Percentiles rank a stretch among this genome's conserved stretches.
These are phyloP conservation scores for Ascocoryne sarcoides DNA, from an alignment of 2,329 filamentous ascomycete genomes.

Conservation along the genomic window DNA sequence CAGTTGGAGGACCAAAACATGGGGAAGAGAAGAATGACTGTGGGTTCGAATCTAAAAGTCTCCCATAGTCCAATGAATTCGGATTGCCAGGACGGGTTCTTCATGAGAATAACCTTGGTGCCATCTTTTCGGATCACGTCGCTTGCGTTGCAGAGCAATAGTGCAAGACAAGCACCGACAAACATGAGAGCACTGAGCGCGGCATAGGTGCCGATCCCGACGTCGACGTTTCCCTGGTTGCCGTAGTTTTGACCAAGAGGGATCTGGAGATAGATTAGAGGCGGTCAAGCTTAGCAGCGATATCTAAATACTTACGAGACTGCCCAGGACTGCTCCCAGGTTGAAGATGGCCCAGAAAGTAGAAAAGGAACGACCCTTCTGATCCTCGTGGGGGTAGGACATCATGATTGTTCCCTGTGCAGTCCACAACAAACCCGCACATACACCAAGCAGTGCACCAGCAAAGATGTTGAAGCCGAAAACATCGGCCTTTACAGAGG, in stretches of 20 bases:
- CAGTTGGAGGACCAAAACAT: constrained; percentile 76
- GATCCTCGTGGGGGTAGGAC: constrained; percentile 71
- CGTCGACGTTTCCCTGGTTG: constrained; percentile 38
- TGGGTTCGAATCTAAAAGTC: constrained; percentile 61
- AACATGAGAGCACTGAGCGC: constrained; percentile 81
- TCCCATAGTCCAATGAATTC: constrained; percentile 71
- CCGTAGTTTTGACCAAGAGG: constrained; percentile 67
- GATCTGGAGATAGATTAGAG: constrained; percentile 37
- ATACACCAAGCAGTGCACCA: constrained; percentile 67
- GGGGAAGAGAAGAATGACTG: constrained; percentile 68
- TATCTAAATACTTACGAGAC: constrained; percentile 37
- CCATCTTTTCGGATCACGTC: constrained; percentile 69
- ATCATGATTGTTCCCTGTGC: constrained; percentile 84
- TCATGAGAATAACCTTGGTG: constrained; percentile 76
- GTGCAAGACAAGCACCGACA: constrained; percentile 58
- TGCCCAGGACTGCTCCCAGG: constrained; percentile 78
- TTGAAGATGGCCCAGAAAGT: constrained; percentile 97
- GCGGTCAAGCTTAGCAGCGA: not conserved
- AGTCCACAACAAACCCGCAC: constrained; percentile 73
- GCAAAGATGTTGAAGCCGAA: constrained; percentile 69
- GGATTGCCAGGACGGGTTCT: constrained; percentile 78
- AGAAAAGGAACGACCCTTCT: constrained; percentile 82
- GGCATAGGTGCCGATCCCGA: constrained; percentile 75
- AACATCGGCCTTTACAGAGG: constrained; percentile 58
- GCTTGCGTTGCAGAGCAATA: constrained; percentile 61